Conservation (phyloP, 495 filamentous ascomycete species). For the Aspergillus funiculosus region DNA sequence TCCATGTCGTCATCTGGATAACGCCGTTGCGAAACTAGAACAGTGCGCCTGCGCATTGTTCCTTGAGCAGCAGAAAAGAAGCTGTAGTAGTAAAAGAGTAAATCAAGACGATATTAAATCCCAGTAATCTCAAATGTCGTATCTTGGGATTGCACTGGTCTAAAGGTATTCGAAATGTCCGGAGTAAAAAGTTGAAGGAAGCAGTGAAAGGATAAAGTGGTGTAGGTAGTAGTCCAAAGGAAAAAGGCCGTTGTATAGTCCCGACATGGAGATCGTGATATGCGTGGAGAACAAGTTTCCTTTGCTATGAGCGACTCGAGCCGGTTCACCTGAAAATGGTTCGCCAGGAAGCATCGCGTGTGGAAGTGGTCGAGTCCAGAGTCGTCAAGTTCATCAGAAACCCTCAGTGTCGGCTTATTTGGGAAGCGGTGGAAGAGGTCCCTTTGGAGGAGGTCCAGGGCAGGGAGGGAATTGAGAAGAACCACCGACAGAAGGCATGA, state of each 20-base stretch:
- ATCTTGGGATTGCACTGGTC: conserved; percentile 10
- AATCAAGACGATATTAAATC: conserved; percentile 8
- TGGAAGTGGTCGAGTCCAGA: conserved; percentile 23
- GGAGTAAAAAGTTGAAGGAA: conserved; percentile 12
- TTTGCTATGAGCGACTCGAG: conserved; percentile 22
- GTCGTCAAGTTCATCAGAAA: conserved; percentile 40
- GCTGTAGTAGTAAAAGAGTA: conserved; percentile 6
- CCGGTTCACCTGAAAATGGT: conserved; percentile 8
- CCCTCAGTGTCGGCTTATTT: conserved; percentile 46
- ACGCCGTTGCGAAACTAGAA: conserved; percentile 17
- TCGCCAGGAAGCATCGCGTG: conserved; percentile 1
- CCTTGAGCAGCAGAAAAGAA: conserved; percentile 2
- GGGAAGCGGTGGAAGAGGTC: conserved; percentile 76
- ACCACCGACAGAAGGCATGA: conserved; percentile 63
- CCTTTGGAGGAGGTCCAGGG: conserved; percentile 77
- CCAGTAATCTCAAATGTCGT: conserved; percentile 13
- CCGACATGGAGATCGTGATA: conserved; percentile 28
- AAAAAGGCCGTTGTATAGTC: conserved; percentile 21
- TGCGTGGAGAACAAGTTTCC: conserved; percentile 29
- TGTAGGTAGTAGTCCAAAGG: conserved; percentile 14
- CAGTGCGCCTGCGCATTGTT: conserved; percentile 22
- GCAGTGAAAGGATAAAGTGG: conserved; percentile 13
- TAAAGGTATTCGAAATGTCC: conserved; percentile 14
- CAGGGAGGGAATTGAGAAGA: conserved; percentile 67
- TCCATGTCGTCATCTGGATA: conserved; percentile 16